Conservation (phyloP, 148 eudicot species). For the Fallopia convolvulus region DNA sequence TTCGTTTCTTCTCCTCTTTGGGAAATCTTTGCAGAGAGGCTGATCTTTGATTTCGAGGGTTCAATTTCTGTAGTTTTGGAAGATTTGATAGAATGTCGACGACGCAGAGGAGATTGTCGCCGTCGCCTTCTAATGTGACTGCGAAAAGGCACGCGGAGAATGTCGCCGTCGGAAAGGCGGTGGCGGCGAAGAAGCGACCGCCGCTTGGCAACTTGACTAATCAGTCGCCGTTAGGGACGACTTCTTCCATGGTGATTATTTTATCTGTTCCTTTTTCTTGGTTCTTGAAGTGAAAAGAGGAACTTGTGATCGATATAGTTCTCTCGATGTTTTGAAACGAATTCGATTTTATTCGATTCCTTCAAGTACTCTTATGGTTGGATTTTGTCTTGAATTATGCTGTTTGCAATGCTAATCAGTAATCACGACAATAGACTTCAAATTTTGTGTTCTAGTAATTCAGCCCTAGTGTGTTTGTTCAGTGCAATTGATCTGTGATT, state of each 20-base stretch:
- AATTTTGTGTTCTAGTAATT: too few relatives aligned
- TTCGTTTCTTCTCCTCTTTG: not conserved
- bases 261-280: not conserved
- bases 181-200: slow-evolving; percentile 59
- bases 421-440: too few relatives aligned
- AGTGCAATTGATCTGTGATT: not conserved
- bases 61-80: not conserved
- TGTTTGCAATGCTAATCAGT: too few relatives aligned
- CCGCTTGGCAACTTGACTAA: slow-evolving; percentile 58
- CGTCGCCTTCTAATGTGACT: slow-evolving; percentile 16
- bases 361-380: not conserved
- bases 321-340: not conserved
- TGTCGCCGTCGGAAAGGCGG: slow-evolving; percentile 22
- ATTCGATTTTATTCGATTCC: not conserved
- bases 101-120: slow-evolving; percentile 17
- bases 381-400: too few relatives aligned
- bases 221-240: slow-evolving; percentile 28
- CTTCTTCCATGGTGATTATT: slow-evolving; percentile 32
- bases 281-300: not conserved
- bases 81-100: slow-evolving; percentile 16
- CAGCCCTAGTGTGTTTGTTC: not conserved
- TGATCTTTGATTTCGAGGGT: not conserved
- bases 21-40: not conserved
- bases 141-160: slow-evolving; percentile 50
- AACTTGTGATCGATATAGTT: not conserved